Conservation (phyloP, 1,284 basidiomycete species). For the Sparassis latifolia region DNA sequence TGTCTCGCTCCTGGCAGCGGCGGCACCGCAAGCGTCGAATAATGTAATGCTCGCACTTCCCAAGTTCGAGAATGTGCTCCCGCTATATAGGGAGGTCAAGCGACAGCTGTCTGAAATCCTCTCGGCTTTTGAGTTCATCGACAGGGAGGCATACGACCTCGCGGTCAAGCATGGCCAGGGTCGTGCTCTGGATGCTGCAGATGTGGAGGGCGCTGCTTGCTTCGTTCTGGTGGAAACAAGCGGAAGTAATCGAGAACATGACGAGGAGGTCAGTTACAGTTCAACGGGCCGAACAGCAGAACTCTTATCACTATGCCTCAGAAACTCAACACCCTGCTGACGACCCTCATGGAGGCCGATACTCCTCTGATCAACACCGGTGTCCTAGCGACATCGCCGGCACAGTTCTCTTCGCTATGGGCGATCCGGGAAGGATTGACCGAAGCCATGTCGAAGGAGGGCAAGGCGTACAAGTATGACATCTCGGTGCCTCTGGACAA, state of each 20-base stretch:
- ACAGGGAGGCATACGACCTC: constrained; percentile 83
- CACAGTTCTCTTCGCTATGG: constrained; percentile 91
- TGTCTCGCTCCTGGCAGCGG: constrained; percentile 92
- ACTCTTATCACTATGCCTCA: constrained; percentile 25
- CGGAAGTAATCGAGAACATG: constrained; percentile 90
- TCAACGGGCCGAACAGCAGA: neutral
- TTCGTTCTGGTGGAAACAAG: constrained; percentile 96
- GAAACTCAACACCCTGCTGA: constrained; percentile 86
- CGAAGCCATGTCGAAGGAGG: constrained; percentile 91
- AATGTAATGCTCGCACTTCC: constrained; percentile 75
- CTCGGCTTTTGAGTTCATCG: constrained; percentile 97
- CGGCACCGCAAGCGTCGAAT: constrained; percentile 78
- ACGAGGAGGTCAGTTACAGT: constrained; percentile 72
- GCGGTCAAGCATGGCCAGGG: constrained; percentile 74
- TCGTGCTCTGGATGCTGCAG: constrained; percentile 57
- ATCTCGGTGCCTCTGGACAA: constrained; percentile 84
- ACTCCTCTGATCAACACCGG: constrained; percentile 82
- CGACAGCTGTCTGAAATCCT: constrained; percentile 90
- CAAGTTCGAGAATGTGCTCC: constrained; percentile 68
- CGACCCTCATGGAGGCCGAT: constrained; percentile 73
- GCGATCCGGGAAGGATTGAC: constrained; percentile 91
- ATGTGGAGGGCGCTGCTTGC: constrained; percentile 74
- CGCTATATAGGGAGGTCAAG: constrained; percentile 62
- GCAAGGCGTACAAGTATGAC: constrained; percentile 97
- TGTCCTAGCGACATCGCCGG: constrained; percentile 87